Conservation (phyloP, 495 filamentous ascomycete genomes). For the Barbatosphaeria neglecta region DNA sequence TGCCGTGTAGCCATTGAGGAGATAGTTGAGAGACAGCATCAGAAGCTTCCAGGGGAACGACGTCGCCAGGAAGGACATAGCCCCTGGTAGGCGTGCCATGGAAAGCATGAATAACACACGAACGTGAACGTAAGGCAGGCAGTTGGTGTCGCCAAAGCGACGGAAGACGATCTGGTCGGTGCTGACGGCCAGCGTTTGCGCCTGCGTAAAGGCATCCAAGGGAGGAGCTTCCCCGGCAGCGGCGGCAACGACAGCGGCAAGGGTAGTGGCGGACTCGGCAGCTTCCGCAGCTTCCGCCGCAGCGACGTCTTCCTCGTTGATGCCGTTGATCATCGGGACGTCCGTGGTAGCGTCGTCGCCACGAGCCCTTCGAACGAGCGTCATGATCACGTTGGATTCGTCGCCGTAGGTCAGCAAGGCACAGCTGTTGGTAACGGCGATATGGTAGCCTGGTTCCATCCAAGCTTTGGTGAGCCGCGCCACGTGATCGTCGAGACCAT, state of each 20-base stretch:
- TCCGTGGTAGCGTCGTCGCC: slow-evolving; percentile 9
- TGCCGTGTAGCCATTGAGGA: slow-evolving; percentile 28
- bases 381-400: slow-evolving; percentile 21
- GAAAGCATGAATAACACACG: slow-evolving; percentile 58
- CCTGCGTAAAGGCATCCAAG: not conserved
- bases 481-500: slow-evolving; percentile 47
- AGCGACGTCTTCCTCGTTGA: slow-evolving; percentile 11
- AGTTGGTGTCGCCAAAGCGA: slow-evolving; percentile 48
- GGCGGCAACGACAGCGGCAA: too few relatives aligned
- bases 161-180: slow-evolving; percentile 43
- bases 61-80: slow-evolving; percentile 31
- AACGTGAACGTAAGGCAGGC: slow-evolving; percentile 51
- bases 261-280: too few relatives aligned
- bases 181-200: slow-evolving; percentile 10
- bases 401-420: slow-evolving; percentile 27
- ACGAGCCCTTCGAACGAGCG: slow-evolving; percentile 9
- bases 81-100: slow-evolving; percentile 36
- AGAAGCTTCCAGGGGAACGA: slow-evolving; percentile 57
- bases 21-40: slow-evolving; percentile 53
- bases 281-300: too few relatives aligned
- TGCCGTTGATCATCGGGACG: slow-evolving; percentile 6
- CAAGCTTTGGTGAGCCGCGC: slow-evolving; percentile 41
- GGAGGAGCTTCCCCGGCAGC: not conserved
- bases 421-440: slow-evolving; percentile 35
- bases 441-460: slow-evolving; percentile 56